Base-by-base conservation (phyloP, 805 yeast species). In the Deakozyma indianensis region DNA sequence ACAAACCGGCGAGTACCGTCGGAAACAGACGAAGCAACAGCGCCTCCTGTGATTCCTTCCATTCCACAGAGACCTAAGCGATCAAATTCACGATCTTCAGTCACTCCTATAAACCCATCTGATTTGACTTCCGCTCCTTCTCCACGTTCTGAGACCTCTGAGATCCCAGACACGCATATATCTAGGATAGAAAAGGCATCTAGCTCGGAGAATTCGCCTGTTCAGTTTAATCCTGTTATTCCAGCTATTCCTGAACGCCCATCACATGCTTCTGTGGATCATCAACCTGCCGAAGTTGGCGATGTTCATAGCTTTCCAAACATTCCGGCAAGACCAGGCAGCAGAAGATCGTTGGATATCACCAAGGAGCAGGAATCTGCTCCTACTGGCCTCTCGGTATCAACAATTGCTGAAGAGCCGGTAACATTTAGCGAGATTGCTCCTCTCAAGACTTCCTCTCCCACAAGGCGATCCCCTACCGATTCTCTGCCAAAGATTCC, bases 51-150 rank as follows among this genome's bases (percentile, higher is more conserved):
- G 18, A 20, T n/a, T 7, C 38, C 38, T 20, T 32, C 38, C 18
- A 32, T 32, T n/a, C 38, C 38, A 20, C 38, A 32, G 38, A 14
- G 38, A 20, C 38, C 38, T 14, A 32, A 32, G 18, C 38, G 38
- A 14, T 32, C 38, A n/a, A 32, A 32, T n/a, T 32, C 38, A 20
- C 38, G 38, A 5, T 32, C 38, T 32, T 32, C 38, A n/a, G 5
- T 5, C 7, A 20, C 20, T 20, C 38, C 9, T 20, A 32, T 32
- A 5, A 5, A 5, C 18, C 38, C 38, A 7, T 9, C 38, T 11
- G 38, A 32, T n/a, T 14, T 25, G 14, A 14, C 28, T 9, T 14
- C 28, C n/a, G n/a, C n/a, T n/a, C n/a, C n/a, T n/a, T n/a, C n/a
- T n/a, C n/a, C n/a, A n/a, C n/a, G n/a, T n/a, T n/a, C n/a, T n/a